phyloP scores from a whole-genome alignment of 2,329 filamentous ascomycete genomes.

The Talaromyces marneffei region DNA sequence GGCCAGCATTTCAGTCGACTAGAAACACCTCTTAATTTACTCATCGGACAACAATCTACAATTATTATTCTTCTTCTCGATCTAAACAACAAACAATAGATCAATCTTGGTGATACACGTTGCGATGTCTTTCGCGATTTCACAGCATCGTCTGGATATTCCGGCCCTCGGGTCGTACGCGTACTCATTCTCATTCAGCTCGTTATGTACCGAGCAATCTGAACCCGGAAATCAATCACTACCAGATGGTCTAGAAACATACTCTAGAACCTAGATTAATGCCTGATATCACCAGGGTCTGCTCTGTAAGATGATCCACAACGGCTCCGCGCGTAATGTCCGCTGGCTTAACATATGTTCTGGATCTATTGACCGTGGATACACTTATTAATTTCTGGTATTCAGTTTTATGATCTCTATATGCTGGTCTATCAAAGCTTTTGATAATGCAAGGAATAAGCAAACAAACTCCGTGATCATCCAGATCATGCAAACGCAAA shows the following conservation, averaged over 20 bases:
- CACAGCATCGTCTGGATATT: neutral
- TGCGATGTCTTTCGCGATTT: neutral
- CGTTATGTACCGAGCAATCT: neutral
- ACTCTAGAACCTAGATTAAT: neutral
- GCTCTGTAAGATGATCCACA: neutral
- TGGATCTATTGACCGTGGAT: neutral
- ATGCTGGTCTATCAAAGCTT: neutral
- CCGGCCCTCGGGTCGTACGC: neutral
- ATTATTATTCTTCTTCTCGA: neutral
- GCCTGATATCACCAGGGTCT: neutral
- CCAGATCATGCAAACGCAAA: neutral
- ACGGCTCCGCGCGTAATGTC: neutral
- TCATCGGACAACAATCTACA: neutral
- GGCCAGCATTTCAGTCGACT: neutral
- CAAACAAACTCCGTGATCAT: neutral
- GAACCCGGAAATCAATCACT: too few relatives aligned
- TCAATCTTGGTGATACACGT: neutral
- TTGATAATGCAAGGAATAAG: neutral
- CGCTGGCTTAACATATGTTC: neutral
- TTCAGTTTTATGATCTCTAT: neutral
- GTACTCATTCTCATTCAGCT: too few relatives aligned
- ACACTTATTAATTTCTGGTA: neutral
- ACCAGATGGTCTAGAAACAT: neutral
- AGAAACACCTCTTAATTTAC: slow-evolving; percentile 1
- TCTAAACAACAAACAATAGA: neutral